These are phyloP conservation scores for Teunomyces funiuensis DNA, from an alignment of 805 yeast species.

Conservation along the genomic window DNA sequence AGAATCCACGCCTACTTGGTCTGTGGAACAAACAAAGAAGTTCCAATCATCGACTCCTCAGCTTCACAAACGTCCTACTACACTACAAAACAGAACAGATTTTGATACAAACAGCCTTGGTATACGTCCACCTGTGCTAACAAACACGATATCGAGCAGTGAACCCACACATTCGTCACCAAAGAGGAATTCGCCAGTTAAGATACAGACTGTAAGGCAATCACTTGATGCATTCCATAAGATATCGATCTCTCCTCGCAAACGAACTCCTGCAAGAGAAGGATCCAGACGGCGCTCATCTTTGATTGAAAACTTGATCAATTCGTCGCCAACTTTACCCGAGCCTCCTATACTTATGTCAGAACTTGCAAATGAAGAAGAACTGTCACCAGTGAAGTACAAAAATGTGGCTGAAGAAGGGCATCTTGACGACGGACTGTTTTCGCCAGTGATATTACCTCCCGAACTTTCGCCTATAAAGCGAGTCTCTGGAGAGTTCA, in stretches of 20 bases:
- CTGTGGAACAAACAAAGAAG: constrained; percentile 24
- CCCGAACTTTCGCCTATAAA: constrained; percentile 20
- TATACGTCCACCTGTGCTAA: constrained; percentile 15
- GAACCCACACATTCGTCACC: constrained; percentile 4
- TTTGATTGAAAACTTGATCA: constrained; percentile 32
- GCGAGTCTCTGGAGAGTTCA: background rate
- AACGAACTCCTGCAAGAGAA: constrained; percentile 20
- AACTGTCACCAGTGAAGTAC: constrained; percentile 8
- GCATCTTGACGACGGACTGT: constrained; percentile 2
- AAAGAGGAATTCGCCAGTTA: constrained; percentile 13
- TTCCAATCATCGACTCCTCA: constrained; percentile 32
- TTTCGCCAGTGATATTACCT: constrained; percentile 22
- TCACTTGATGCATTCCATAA: constrained; percentile 31
- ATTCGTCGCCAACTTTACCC: constrained; percentile 46
- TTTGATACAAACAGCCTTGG: constrained; percentile 21
- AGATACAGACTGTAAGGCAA: constrained; percentile 30
- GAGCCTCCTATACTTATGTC: constrained; percentile 43
- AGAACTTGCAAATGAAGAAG: constrained; percentile 25
- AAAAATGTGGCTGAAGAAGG: constrained; percentile 6
- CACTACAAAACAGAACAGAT: constrained; percentile 6
- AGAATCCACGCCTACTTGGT: constrained; percentile 36
- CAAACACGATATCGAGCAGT: constrained; percentile 10
- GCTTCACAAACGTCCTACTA: constrained; percentile 15
- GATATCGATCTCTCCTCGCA: constrained; percentile 33
- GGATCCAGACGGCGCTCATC: constrained; percentile 28